phyloP scores from a whole-genome alignment of 345 rosid species.

The Aquilaria sinensis region DNA sequence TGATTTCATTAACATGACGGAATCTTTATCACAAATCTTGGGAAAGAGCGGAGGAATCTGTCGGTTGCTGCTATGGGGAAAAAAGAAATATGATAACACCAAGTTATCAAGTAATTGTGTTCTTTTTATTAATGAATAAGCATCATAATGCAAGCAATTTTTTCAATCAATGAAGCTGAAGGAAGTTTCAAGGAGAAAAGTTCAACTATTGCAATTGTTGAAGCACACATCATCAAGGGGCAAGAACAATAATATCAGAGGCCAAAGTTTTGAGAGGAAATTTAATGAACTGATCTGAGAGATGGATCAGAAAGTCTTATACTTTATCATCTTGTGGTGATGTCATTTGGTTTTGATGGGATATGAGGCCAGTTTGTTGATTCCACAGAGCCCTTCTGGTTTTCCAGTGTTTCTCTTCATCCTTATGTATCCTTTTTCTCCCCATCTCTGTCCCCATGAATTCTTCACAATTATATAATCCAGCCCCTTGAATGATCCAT shows the following conservation, averaged over 20 bases:
- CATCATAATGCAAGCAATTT: not conserved
- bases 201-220: not conserved
- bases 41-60: no score
- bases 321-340: not conserved
- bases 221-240: not conserved
- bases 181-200: not conserved
- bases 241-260: no score
- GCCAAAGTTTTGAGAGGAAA: no score
- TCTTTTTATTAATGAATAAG: slow-evolving; percentile 3
- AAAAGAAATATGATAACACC: no score
- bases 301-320: not conserved
- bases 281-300: not conserved
- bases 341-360: slow-evolving; percentile 51
- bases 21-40: no score
- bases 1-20: no score
- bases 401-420: slow-evolving; percentile 79
- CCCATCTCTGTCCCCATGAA: slow-evolving; percentile 86
- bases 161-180: not conserved
- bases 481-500: slow-evolving; percentile 54
- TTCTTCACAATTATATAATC: slow-evolving; percentile 80
- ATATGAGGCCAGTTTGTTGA: slow-evolving; percentile 85
- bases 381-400: slow-evolving; percentile 68
- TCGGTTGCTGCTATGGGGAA: no score
- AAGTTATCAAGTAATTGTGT: not conserved
- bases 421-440: slow-evolving; percentile 72